phyloP scores from a whole-genome alignment of 306 rosid genomes.

The Sphenostylis stenocarpa region DNA sequence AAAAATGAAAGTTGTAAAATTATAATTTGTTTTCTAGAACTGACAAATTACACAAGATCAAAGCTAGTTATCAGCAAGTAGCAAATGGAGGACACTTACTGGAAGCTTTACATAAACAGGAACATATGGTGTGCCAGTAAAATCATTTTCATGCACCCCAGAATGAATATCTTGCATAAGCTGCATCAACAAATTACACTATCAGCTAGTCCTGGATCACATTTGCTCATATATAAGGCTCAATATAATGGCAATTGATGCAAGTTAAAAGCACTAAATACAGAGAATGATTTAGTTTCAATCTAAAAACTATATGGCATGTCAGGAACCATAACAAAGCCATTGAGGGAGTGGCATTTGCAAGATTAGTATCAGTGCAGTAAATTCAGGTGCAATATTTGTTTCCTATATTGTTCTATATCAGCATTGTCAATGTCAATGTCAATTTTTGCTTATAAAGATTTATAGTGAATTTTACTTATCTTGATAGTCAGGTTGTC shows the following conservation, averaged over 20 bases:
- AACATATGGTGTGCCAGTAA: slow-evolving; percentile 69
- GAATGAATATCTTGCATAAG: slow-evolving; percentile 76
- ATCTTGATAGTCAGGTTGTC: background rate
- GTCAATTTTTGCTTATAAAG: background rate
- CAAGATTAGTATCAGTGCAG: background rate
- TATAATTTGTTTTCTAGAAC: background rate
- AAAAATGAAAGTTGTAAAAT: slow-evolving; percentile 23
- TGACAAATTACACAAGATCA: slow-evolving; percentile 1
- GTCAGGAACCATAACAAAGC: slow-evolving; percentile 2
- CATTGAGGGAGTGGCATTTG: background rate
- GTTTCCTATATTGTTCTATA: background rate
- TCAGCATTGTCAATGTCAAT: background rate
- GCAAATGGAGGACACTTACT: slow-evolving; percentile 51
- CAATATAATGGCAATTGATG: background rate
- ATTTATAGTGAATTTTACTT: background rate
- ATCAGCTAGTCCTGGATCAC: slow-evolving; percentile 28
- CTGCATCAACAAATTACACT: slow-evolving; percentile 53
- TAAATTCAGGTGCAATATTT: background rate
- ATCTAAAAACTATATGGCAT: background rate
- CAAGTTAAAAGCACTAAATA: background rate
- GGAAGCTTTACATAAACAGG: slow-evolving; percentile 76
- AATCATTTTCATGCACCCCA: slow-evolving; percentile 63
- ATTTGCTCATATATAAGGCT: slow-evolving; percentile 27
- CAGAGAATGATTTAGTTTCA: background rate
- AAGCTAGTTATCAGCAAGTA: slow-evolving; percentile 23